Conservation (phyloP, 2,329 filamentous ascomycete genomes). For the Colletotrichum simmondsii region DNA sequence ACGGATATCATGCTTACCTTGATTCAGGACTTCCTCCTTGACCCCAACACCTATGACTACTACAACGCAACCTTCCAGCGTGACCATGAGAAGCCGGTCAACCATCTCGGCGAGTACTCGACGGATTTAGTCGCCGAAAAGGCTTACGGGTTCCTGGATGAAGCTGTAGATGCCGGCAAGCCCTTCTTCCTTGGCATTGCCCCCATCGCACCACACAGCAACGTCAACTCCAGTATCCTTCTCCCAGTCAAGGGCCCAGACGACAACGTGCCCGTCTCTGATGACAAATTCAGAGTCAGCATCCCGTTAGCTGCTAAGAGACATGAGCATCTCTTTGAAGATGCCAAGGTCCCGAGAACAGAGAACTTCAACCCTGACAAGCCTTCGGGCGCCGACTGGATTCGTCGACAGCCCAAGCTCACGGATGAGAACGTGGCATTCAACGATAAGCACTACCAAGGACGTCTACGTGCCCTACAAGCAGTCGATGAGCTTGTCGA, state of each 20-base stretch:
- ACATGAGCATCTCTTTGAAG: conserved; percentile 69
- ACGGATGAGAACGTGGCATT: conserved; percentile 45
- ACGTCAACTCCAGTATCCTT: conserved; percentile 41
- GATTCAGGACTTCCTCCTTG: conserved; percentile 61
- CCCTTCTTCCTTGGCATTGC: conserved; percentile 69
- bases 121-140: conserved; percentile 70
- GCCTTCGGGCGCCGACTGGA: conserved; percentile 56
- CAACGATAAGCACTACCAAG: conserved; percentile 52
- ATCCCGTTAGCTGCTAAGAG: conserved; percentile 55
- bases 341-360: conserved; percentile 70
- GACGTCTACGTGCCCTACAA: conserved; percentile 54
- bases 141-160: conserved; percentile 68
- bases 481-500: conserved; percentile 58
- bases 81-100: conserved; percentile 59
- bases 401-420: conserved; percentile 49
- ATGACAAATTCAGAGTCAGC: conserved; percentile 51
- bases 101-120: conserved; percentile 53
- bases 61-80: conserved; percentile 72
- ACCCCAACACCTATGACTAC: conserved; percentile 76
- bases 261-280: conserved; percentile 62
- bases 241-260: conserved; percentile 69
- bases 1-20: neutral
- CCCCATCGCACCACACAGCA: conserved; percentile 51
- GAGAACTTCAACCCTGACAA: conserved; percentile 71
- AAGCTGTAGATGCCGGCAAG: conserved; percentile 62